Conservation (phyloP, 371 early-diverging fungal species). For the Syncephalastrum contaminatum region DNA sequence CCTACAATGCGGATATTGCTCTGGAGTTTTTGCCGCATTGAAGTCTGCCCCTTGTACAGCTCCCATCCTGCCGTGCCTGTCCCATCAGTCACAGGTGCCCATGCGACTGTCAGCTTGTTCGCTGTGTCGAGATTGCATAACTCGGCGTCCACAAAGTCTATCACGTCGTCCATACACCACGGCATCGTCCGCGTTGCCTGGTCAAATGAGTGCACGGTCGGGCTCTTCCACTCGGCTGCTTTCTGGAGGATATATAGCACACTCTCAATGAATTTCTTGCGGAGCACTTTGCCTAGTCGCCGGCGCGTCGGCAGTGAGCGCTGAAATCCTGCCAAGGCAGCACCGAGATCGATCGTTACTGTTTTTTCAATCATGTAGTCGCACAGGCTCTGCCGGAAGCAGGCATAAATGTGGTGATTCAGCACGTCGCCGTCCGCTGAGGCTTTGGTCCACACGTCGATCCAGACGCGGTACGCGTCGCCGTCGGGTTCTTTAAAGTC, state of each 20-base stretch:
- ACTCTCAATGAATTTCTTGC: conserved; percentile 58
- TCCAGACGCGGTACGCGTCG: conserved; percentile 44
- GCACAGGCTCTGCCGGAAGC: conserved; percentile 63
- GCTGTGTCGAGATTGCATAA: conserved; percentile 33
- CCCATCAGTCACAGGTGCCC: conserved; percentile 20
- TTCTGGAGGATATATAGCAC: conserved; percentile 48
- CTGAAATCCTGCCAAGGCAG: conserved; percentile 16
- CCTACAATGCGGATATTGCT: conserved; percentile 51
- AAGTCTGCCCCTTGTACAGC: conserved; percentile 24
- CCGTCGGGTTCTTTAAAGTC: conserved; percentile 29
- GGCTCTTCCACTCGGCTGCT: conserved; percentile 53
- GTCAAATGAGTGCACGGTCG: conserved; percentile 59
- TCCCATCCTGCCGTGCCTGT: conserved; percentile 21
- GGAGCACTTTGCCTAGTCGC: conserved; percentile 19
- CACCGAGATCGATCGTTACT: conserved; percentile 44
- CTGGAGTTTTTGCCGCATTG: conserved; percentile 22
- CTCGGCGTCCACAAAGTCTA: conserved; percentile 34
- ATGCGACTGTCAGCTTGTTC: conserved; percentile 40
- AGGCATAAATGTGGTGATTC: conserved; percentile 52
- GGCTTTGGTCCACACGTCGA: conserved; percentile 77
- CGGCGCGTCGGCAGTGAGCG: conserved; percentile 20
- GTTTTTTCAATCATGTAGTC: conserved; percentile 75
- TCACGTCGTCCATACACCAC: conserved; percentile 47
- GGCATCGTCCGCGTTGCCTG: conserved; percentile 28
- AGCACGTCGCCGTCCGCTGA: conserved; percentile 55